Base-by-base conservation (phyloP, 2,329 filamentous ascomycete genomes). In the Knufia fluminis region DNA sequence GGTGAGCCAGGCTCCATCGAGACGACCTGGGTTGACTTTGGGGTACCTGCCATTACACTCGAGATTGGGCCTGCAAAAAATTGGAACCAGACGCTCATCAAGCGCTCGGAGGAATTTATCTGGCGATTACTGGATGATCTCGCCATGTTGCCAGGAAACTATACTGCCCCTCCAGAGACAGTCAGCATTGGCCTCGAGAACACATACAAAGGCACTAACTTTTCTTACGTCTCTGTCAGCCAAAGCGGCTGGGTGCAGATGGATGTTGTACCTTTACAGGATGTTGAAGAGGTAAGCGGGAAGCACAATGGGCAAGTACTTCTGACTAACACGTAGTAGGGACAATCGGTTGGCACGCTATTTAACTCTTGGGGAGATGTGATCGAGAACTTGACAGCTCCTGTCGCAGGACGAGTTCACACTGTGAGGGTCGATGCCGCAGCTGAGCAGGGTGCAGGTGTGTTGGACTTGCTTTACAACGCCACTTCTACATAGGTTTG, bases 361-460 rank as follows among this genome's bases (percentile, higher is more conserved):
- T 51, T 48, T 32, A 43, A 51, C 31, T 41, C 41, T 12, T 51
- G 42, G 42, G 49, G 49, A 3, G 49, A 51, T 35, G 44, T 48
- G 16, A 24, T 51, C 12, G 44, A 51, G 44, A 32, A 17, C 7
- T 12, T 51, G 44, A 51, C 33, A 8, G 43, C 49, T 36, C n/a
- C 22, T 16, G 45, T 39, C 8, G 20, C 28, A 16, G 49, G 49
- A 23, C 23, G 43, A 12, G 48, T 41, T 16, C 23, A 31, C 10
- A 33, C 33, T 10, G 44, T 48, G 8, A 10, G 42, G 14, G 16
- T 19, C 14, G 49, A 51, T 41, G 20, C 49, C 10, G 49, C 49
- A 3, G 38, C 43, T 26, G 49, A 51, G 28, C 17, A 33, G 39
- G 49, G 49, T 16, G 26, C 26, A 32, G 20, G 22, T 36, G 49